Evolutionary conservation across 805 yeast species (phyloP).

Genomic region (Candida methanosorbosa): DNA sequence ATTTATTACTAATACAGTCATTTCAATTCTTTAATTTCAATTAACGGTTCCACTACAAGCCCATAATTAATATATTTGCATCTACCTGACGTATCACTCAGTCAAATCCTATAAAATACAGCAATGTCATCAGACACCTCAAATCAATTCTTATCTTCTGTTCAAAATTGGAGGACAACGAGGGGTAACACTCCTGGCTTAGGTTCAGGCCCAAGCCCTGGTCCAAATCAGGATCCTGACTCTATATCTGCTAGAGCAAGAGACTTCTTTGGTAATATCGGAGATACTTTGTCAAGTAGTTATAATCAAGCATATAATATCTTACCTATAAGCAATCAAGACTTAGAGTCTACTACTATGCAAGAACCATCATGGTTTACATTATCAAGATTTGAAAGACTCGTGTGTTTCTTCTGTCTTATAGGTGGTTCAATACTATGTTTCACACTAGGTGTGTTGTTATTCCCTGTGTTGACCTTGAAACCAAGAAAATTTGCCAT

Average conservation of each 20-base stretch:
- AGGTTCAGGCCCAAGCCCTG: conserved; percentile 5
- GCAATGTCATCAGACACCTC: no score
- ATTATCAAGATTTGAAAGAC: conserved; percentile 69
- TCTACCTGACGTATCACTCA: no score
- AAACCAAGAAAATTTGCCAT: conserved; percentile 89
- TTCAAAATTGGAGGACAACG: conserved; percentile 6
- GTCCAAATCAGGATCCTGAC: no score
- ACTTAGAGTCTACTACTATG: conserved; percentile 27
- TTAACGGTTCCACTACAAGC: no score
- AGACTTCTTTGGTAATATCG: conserved; percentile 11
- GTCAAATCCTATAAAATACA: no score
- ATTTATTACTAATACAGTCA: no score
- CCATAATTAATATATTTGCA: no score
- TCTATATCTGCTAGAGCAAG: conserved; percentile 14
- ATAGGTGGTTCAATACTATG: conserved; percentile 72
- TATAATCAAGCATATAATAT: conserved; percentile 51
- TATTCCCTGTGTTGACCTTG: conserved; percentile 83
- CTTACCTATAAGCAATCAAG: conserved; percentile 55
- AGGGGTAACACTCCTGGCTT: conserved; percentile 4
- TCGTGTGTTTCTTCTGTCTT: conserved; percentile 70
- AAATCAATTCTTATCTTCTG: conserved; percentile 4
- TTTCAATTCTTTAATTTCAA: no score
- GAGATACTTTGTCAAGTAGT: conserved; percentile 17
- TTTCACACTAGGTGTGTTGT: conserved; percentile 69
- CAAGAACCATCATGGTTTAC: conserved; percentile 75